Base-by-base conservation (phyloP, 2,329 filamentous ascomycete genomes). In the Curvularia sp. region DNA sequence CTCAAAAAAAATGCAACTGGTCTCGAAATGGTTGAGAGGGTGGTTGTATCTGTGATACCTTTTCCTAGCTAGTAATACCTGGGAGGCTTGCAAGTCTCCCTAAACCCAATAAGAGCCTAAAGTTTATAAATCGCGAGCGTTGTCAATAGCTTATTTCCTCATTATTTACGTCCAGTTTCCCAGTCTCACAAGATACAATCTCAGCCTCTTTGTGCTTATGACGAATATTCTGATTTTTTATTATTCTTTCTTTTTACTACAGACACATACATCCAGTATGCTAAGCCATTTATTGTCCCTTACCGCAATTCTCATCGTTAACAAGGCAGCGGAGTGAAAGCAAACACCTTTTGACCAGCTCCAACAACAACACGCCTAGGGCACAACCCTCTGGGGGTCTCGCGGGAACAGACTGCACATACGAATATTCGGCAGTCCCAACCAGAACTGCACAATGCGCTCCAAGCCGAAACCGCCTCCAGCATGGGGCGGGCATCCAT, bases 391-490 rank as follows among this genome's bases (percentile, higher is more conserved):
- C 73, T 84, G 81, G 8, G 87, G 87, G 73, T 89, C 87, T 63
- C 87, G 80, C 28, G 87, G 87, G 78, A 89, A 89, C 70, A 88
- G 70, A 66, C 84, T 86, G 30, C 84, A 83, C 74, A 88, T 77
- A 34, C 87, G 76, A 48, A 89, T 83, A 66, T 89, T 88, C 19
- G 85, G 85, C 73, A 89, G 72, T 12, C 86, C 87, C 65, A 89
- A 74, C 82, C 86, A 89, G 73, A 88, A 85, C 80, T 86, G 86
- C 56, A 89, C 86, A 68, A 89, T 88, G 32, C 87, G 79, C 79
- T 89, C 88, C 73, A 89, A 72, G 13, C 87, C 87, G 63, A 89
- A 80, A 41, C 87, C 87, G 73, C 86, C 87, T 69, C 87, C 87
- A 7, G 83, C 87, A 75, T 89, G 87, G 27, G 85, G 86, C 66